Base-by-base conservation (phyloP, 768 basidiomycete genomes). In the Boletus tomentosulus region DNA sequence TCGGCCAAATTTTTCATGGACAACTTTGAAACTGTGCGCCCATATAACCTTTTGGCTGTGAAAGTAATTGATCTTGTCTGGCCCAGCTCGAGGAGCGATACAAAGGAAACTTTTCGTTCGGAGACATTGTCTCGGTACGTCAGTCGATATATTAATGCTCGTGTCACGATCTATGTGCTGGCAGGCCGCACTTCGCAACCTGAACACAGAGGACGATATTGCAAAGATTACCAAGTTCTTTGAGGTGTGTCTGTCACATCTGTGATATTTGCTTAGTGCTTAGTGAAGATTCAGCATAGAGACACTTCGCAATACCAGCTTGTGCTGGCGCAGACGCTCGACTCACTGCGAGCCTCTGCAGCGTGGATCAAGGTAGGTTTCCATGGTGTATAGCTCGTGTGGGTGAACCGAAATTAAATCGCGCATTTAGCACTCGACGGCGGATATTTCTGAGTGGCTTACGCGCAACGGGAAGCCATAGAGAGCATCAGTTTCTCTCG, bases 141-240 rank as follows among this genome's bases (percentile, higher is more conserved):
- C 13, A 2, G 19, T 22, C 41, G 8, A 15, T 33, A 4, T 13
- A 9, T 22, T 31, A 16, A 27, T 38, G 28, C 9, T 34, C 16
- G 13, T 9, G 34, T 53, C 45, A n/a, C 24, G 44, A 57, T 27
- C 31, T 11, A 16, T 60, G 63, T 64, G 37, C 24, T 52, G 47
- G 49, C 51, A 80, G 70, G 64, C 60, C 31, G 57, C 71, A 9
- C 70, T 80, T 67, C 65, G 67, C 27, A 71, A 71, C 30, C 74
- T 95, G 51, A 82, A 86, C n/a, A 82, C 81, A 22, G 73, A 85
- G 57, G 69, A 81, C 54, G 95, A 97, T 71, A 76, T 80, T 39
- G 71, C 83, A 48, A 75, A 74, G 22, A 77, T 83, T 13, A 77
- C 78, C 48, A 78, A 71, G 4, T 96, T 91, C 78, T 98, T 93